Evolutionary conservation across 2,329 filamentous ascomycete species (phyloP), one percentile per base, ranked within the genome.

Genomic region (Fusarium decemcellulare): DNA sequence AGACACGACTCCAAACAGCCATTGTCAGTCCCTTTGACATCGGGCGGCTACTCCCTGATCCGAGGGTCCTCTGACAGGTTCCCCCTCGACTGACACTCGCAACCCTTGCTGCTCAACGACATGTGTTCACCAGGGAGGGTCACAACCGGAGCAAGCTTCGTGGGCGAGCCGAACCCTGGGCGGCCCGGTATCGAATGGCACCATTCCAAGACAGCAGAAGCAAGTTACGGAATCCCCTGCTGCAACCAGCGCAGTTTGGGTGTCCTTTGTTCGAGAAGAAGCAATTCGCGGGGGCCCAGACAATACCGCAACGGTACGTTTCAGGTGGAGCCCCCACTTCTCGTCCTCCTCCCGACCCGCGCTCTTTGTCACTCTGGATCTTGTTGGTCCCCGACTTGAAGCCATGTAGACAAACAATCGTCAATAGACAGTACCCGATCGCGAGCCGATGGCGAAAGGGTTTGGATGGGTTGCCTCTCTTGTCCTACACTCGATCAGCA

Each of bases 221-320:
- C 62, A 73, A 72, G 52, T 56, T 61, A 57, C 53, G 59, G 63
- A 68, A 70, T 63, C 64, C 64, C 16, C 62, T 61, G 48, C 65
- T 73, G 64, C 63, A 69, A 40, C 64, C 68, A 69, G 63, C 56
- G 50, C 57, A 64, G 59, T 65, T 59, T 65, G 48, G 63, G 58
- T 57, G 59, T 44, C 54, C 54, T 68, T 27, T 48, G 44, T 50
- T 56, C 40, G 9, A 46, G 47, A 59, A 66, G 56, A 74, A 71
- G 68, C 62, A 73, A 74, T 73, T 71, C 67, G 56, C 54, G 58
- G 67, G 69, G 51, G 51, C 43, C 52, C 56, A 58, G 61, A 58
- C 57, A 62, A 46, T 57, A 61, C 51, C 56, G 48, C 69, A 53
- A 65, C 48, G 71, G 69, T 65, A 67, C 48, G 72, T 74, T 74